Evolutionary conservation across 208 protist genomes (phyloP), one percentile per base, ranked within the genome.

Genomic region (Crithidia fasciculata): DNA sequence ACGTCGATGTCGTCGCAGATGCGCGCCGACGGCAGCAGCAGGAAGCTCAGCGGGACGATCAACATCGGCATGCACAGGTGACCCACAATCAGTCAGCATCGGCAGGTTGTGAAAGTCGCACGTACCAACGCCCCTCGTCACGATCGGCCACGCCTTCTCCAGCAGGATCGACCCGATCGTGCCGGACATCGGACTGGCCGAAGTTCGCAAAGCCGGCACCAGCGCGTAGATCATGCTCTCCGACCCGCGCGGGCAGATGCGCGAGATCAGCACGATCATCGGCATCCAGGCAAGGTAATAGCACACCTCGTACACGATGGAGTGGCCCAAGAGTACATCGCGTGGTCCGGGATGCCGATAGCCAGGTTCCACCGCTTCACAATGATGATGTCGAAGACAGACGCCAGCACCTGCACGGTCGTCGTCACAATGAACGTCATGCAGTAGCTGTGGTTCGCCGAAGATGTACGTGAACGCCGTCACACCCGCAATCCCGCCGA

Each of bases 141-240:
- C 68, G 9, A 94, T 82, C 19, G 80, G 75, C 79, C 77, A 87
- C 59, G 79, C 69, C 19, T 69, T 74, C 55, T 85, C 71, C 70
- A 90, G 81, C 39, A 92, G 18, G 19, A 87, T 60, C 49, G 74
- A 77, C 12, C 84, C 89, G 53, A 89, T 70, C 9, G 78, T 68
- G n/a, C 28, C 43, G 18, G 80, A 67, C n/a, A 89, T 80, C 28
- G n/a, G 71, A 52, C 67, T 72, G 68, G 10, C 88, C 90, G 56
- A 95, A 82, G 78, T 93, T 92, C 43, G 82, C 72, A 58, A 87
- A 91, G 6, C 90, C 90, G 8, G 86, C 90, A 37, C 72, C 2
- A 95, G 72, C 19, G 91, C 84, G 53, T 88, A 93, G 54, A 93
- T 77, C 64, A 86, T 93, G 19, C 75, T 82, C 73, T 95, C 88